Evolutionary conservation across 192 early-diverging fungal species (phyloP).

Genomic region (Backusella australiensis): DNA sequence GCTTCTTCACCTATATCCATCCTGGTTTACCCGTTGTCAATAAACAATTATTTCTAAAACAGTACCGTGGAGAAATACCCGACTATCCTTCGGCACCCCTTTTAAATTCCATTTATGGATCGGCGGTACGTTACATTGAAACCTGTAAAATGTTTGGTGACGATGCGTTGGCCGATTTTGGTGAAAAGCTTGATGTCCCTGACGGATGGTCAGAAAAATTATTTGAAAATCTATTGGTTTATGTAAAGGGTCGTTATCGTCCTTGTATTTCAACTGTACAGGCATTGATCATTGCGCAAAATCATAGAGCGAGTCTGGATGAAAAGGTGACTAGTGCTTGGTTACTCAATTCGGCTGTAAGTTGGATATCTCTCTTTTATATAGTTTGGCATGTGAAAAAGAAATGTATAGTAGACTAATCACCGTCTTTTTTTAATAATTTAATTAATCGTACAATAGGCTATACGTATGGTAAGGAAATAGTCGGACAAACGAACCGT

Average conservation of each 20-base stretch:
- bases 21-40: constrained; percentile 70
- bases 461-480: constrained; percentile 47
- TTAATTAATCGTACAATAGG: constrained; percentile 17
- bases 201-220: constrained; percentile 29
- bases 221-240: constrained; percentile 30
- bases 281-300: constrained; percentile 33
- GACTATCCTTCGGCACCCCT: constrained; percentile 32
- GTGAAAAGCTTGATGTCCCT: constrained; percentile 20
- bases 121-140: constrained; percentile 32
- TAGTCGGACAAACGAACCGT: neutral
- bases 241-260: constrained; percentile 22
- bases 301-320: constrained; percentile 31
- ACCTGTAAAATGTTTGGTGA: constrained; percentile 24
- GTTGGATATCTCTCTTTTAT: neutral
- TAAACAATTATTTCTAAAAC: constrained; percentile 58
- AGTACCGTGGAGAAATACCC: constrained; percentile 25
- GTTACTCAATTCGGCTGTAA: constrained; percentile 31
- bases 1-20: constrained; percentile 67
- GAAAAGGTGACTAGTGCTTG: constrained; percentile 25
- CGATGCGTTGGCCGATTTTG: constrained; percentile 11
- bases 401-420: neutral
- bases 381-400: neutral
- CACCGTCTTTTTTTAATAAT: neutral
- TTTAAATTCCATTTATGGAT: constrained; percentile 31
- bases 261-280: constrained; percentile 32